phyloP scores from a whole-genome alignment of 768 basidiomycete species.

The Amanita polypyramis region DNA sequence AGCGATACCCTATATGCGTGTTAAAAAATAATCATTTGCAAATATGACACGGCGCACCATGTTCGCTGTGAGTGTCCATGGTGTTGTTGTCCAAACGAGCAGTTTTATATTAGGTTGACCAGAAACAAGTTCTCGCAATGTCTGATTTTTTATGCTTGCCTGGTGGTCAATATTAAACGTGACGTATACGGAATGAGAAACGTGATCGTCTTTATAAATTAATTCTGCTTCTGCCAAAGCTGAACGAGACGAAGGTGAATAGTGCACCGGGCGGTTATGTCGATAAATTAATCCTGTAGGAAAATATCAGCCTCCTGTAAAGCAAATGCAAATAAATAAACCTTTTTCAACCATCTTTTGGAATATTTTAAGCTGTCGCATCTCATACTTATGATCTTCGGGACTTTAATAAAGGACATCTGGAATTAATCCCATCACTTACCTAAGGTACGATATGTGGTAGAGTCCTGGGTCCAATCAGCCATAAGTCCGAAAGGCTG shows the following conservation, averaged over 20 bases:
- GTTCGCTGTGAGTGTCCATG: slow-evolving; percentile 94
- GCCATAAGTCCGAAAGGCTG: slow-evolving; percentile 83
- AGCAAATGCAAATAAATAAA: slow-evolving; percentile 14
- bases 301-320: not conserved
- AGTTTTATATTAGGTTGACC: slow-evolving; percentile 32
- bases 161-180: slow-evolving; percentile 50
- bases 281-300: slow-evolving; percentile 67
- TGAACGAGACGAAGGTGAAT: slow-evolving; percentile 89
- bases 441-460: slow-evolving; percentile 84
- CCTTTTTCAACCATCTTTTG: slow-evolving; percentile 83
- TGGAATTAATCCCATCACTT: slow-evolving; percentile 3
- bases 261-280: slow-evolving; percentile 84
- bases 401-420: not conserved
- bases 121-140: slow-evolving; percentile 23
- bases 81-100: slow-evolving; percentile 94
- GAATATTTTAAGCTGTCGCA: slow-evolving; percentile 79
- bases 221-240: slow-evolving; percentile 95
- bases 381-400: slow-evolving; percentile 78
- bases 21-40: slow-evolving; percentile 2
- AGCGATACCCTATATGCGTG: slow-evolving; percentile 64
- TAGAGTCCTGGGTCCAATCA: slow-evolving; percentile 57
- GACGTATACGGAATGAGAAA: slow-evolving; percentile 84
- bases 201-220: slow-evolving; percentile 79
- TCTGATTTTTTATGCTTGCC: slow-evolving; percentile 11
- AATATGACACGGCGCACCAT: slow-evolving; percentile 45